These are phyloP conservation scores for Rhododendron griersonianum DNA, from an alignment of 148 eudicot genomes.

Conservation along the genomic window DNA sequence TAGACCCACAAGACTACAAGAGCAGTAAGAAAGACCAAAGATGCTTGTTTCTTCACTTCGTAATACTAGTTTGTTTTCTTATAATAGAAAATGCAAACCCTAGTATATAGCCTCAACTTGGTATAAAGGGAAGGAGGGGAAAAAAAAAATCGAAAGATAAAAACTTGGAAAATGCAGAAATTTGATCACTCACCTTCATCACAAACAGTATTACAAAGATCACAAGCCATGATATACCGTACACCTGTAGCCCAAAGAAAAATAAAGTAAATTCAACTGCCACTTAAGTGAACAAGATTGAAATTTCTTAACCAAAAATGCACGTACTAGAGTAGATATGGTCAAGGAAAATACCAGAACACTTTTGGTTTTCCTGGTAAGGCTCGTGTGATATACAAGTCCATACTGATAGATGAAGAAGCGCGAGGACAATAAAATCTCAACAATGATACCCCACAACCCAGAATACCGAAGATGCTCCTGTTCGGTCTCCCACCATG, in stretches of 20 bases:
- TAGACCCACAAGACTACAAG: background rate
- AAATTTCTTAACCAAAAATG: background rate
- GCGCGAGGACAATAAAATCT: conserved; percentile 50
- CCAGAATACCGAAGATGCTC: conserved; percentile 61
- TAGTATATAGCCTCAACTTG: background rate
- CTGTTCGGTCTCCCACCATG: conserved; percentile 78
- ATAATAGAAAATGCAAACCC: background rate
- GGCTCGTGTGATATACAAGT: conserved; percentile 54
- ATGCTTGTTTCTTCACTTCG: background rate
- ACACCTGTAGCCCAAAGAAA: conserved; percentile 36
- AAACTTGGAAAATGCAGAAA: background rate
- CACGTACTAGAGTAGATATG: background rate
- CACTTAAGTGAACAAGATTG: background rate
- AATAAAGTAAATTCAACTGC: conserved; percentile 3
- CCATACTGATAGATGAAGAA: conserved; percentile 71
- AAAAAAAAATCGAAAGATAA: background rate
- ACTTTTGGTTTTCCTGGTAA: conserved; percentile 31
- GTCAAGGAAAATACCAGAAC: conserved; percentile 33
- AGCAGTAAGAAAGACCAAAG: background rate
- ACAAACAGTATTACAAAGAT: conserved; percentile 35
- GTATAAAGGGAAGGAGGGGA: background rate
- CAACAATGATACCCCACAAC: conserved; percentile 39
- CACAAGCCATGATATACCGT: conserved; percentile 63
- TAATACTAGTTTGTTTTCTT: background rate
- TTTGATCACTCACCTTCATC: conserved; percentile 45